Evolutionary conservation across 2,329 filamentous ascomycete genomes (phyloP).

Genomic region (Exophiala spinifera): DNA sequence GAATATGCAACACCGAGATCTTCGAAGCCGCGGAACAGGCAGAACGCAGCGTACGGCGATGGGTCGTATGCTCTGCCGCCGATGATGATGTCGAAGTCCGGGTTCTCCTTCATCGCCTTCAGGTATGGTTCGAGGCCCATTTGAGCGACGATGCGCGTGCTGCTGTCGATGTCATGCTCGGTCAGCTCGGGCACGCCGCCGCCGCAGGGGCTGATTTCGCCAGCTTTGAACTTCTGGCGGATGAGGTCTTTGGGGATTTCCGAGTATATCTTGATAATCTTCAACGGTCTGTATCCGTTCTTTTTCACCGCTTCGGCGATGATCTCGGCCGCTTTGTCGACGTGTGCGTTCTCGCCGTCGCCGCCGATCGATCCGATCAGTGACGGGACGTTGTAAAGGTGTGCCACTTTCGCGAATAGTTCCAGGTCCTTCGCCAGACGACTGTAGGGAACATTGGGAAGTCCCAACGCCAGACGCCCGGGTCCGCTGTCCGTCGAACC

Average conservation of each 20-base stretch:
- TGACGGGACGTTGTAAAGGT: conserved; percentile 39
- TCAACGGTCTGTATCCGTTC: conserved; percentile 22
- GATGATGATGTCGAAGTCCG: conserved; percentile 48
- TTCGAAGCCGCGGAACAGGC: conserved; percentile 35
- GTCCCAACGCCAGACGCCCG: conserved; percentile 30
- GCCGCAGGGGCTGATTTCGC: conserved; percentile 36
- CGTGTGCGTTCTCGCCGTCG: not conserved
- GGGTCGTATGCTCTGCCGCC: conserved; percentile 47
- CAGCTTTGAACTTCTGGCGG: conserved; percentile 31
- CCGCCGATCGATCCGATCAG: conserved; percentile 9
- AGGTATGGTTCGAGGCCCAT: conserved; percentile 48
- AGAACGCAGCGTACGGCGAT: conserved; percentile 41
- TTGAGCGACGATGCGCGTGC: conserved; percentile 42
- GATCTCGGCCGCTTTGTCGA: not conserved
- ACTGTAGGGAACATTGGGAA: not conserved
- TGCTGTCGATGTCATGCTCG: conserved; percentile 38
- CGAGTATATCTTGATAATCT: conserved; percentile 38
- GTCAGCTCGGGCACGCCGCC: conserved; percentile 41
- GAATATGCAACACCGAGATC: conserved; percentile 42
- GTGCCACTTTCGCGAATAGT: conserved; percentile 33
- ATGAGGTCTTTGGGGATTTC: conserved; percentile 38
- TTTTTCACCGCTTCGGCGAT: not conserved
- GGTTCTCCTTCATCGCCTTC: conserved; percentile 40
- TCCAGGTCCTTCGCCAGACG: not conserved
- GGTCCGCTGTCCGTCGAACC: conserved; percentile 36